Percentiles rank a stretch among this genome's conserved stretches.
These are phyloP conservation scores for Sophora flavescens DNA, from an alignment of 306 rosid species.

Conservation along the genomic window DNA sequence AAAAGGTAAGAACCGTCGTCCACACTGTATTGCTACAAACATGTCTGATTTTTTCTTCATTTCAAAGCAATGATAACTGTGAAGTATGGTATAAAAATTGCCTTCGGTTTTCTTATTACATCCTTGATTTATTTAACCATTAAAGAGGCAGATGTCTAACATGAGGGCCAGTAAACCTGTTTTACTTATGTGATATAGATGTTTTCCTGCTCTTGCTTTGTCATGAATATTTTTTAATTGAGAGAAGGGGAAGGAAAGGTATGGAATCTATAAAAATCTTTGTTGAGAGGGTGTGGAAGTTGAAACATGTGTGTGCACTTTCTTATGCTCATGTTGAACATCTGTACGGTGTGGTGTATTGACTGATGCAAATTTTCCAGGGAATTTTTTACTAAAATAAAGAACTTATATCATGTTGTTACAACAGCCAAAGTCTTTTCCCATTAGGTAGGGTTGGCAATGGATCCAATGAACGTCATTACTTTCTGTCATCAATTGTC, in stretches of 20 bases:
- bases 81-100: background rate
- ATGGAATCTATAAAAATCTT: background rate
- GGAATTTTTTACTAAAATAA: background rate
- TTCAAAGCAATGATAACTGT: conserved; percentile 22
- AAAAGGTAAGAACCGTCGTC: conserved; percentile 49
- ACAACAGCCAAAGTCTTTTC: too few relatives aligned
- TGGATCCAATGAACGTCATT: too few relatives aligned
- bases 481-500: too few relatives aligned
- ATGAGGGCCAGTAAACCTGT: background rate
- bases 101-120: background rate
- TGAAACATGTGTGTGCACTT: background rate
- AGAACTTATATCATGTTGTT: background rate
- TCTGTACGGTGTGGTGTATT: background rate
- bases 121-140: background rate
- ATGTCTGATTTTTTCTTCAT: conserved; percentile 19
- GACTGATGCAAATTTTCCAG: background rate
- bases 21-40: background rate
- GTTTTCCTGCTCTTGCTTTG: background rate
- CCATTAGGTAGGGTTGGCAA: too few relatives aligned
- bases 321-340: background rate
- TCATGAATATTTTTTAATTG: background rate
- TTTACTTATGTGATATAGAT: background rate
- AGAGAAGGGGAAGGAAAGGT: background rate
- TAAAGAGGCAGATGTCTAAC: background rate
- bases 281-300: conserved; percentile 3